Evolutionary conservation across 192 early-diverging fungal genomes (phyloP), one percentile per base, ranked within the genome.

Genomic region (Podochytrium sp.): DNA sequence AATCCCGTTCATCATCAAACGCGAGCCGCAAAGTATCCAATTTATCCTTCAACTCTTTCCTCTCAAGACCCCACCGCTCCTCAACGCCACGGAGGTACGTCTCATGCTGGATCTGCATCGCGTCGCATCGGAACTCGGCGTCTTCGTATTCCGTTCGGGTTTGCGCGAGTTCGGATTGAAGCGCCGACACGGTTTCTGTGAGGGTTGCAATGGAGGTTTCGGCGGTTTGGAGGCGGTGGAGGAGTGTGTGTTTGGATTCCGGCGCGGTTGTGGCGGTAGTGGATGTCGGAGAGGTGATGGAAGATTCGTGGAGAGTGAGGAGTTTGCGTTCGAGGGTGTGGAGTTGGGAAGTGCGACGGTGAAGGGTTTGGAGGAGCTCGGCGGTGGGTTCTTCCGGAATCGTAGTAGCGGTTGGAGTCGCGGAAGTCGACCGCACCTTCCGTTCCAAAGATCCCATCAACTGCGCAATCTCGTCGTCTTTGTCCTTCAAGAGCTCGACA

Each of bases 121-220:
- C 20, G 18, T 69, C 66, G n/a, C 29, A 23, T 55, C 35, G 20
- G 14, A 55, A 56, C 30, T 69, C 66, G n/a, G 66, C 49, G 25
- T 69, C 66, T 55, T 69, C 66, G 29, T 56, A 69, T 12, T 35
- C 35, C 29, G 5, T 69, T 51, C 49, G 66, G 14, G 55, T 38
- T 1, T 69, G 50, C 3, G 52, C 50, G 18, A 56, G 35, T 55
- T 69, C 50, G 7, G 20, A 3, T 25, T 33, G 32, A 0, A 35
- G n/a, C 30, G 52, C 27, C n/a, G 14, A n/a, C n/a, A n/a, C n/a
- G n/a, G n/a, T n/a, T n/a, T n/a, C n/a, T n/a, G n/a, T n/a, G n/a
- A n/a, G n/a, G n/a, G n/a, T n/a, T n/a, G n/a, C n/a, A n/a, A n/a
- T 25, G 27, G 16, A n/a, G 23, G 64, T 18, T 50, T 66, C 64